Evolutionary conservation across 2,329 filamentous ascomycete species (phyloP).

Genomic region (Fusarium torulosum): DNA sequence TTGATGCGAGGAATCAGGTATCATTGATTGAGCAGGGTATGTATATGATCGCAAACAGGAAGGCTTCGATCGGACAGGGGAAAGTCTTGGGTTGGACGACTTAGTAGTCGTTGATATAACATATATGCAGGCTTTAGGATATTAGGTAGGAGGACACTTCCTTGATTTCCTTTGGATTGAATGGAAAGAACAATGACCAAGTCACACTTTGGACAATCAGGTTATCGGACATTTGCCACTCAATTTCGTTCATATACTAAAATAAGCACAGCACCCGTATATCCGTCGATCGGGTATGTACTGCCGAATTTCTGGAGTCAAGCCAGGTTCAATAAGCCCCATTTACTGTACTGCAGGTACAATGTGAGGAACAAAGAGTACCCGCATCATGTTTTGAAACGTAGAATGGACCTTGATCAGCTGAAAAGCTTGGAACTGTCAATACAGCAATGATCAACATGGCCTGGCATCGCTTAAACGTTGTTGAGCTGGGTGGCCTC

Average conservation of each 20-base stretch:
- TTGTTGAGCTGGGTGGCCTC: not conserved
- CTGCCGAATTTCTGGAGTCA: not conserved
- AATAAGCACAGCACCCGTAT: not conserved
- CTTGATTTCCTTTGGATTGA: not conserved
- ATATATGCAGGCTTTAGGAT: no score
- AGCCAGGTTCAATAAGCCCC: not conserved
- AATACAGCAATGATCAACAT: not conserved
- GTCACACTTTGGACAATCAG: not conserved
- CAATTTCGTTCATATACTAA: not conserved
- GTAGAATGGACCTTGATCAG: not conserved
- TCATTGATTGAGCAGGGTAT: not conserved
- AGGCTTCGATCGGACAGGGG: not conserved
- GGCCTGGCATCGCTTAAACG: not conserved
- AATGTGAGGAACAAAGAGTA: not conserved
- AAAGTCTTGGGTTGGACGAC: not conserved
- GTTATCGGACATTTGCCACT: not conserved
- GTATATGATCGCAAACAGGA: not conserved
- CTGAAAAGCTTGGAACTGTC: not conserved
- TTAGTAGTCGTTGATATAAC: not conserved
- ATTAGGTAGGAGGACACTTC: not conserved
- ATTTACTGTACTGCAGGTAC: constrained; percentile 16
- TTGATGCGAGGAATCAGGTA: not conserved
- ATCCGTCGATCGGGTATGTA: not conserved
- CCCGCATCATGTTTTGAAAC: constrained; percentile 11
- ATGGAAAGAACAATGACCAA: no score